Percentiles rank a stretch among this genome's conserved stretches.
These are phyloP conservation scores for Centella asiatica DNA, from an alignment of 129 eudicot species.

Conservation along the genomic window DNA sequence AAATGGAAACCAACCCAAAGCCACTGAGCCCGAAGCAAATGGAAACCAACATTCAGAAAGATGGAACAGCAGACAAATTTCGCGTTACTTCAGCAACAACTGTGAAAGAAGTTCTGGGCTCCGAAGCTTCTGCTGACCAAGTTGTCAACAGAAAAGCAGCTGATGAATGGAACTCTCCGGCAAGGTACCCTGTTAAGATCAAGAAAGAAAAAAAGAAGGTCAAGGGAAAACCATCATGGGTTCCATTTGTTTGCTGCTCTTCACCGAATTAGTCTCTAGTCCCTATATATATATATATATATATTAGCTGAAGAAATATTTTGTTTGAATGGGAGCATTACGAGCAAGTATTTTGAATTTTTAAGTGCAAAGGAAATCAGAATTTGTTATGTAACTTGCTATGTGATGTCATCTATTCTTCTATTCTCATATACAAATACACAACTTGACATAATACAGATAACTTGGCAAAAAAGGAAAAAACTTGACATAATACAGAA, in stretches of 20 bases:
- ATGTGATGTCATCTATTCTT: no score
- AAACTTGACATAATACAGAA: no score
- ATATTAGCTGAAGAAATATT: no score
- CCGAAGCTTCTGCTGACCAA: constrained; percentile 23
- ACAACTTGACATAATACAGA: no score
- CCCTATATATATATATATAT: no score
- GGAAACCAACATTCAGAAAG: constrained; percentile 18
- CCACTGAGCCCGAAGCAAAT: constrained; percentile 26
- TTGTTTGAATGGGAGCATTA: no score
- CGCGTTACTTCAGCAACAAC: constrained; percentile 17
- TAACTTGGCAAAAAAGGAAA: no score
- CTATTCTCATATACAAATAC: no score
- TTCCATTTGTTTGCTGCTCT: constrained; percentile 72
- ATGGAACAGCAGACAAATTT: constrained; percentile 17
- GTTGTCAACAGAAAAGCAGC: constrained; percentile 20
- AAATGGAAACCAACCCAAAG: constrained; percentile 22
- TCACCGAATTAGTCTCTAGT: constrained; percentile 44
- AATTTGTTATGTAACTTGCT: no score
- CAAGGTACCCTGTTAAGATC: constrained; percentile 40
- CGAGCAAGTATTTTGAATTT: no score
- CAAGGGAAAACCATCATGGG: constrained; percentile 52
- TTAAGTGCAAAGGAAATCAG: no score
- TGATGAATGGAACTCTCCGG: constrained; percentile 64
- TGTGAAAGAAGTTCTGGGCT: constrained; percentile 24
- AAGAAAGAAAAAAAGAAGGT: constrained; percentile 57